Percentiles rank a stretch among this genome's conserved stretches.
Evolutionary conservation across 257 asterid genomes (phyloP).

Genomic region (Nicotiana undulata): DNA sequence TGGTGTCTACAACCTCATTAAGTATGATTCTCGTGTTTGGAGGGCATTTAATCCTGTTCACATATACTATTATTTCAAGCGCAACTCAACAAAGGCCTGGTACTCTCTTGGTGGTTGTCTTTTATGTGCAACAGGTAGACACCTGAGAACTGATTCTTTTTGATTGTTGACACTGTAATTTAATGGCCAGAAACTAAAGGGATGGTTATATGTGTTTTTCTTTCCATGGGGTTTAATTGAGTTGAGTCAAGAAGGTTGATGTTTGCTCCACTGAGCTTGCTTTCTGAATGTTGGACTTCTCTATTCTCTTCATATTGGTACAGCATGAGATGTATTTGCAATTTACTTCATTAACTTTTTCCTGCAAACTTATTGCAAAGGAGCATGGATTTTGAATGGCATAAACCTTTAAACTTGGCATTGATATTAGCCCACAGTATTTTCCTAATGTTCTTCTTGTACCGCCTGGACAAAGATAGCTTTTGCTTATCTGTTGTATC

Average conservation of each 20-base stretch:
- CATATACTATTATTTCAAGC: constrained; percentile 75
- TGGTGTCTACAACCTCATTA: constrained; percentile 87
- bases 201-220: neutral
- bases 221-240: neutral
- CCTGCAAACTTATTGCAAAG: neutral
- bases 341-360: neutral
- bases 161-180: neutral
- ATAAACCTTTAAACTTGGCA: neutral
- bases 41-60: constrained; percentile 88
- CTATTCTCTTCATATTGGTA: neutral
- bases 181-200: neutral
- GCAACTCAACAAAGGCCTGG: constrained; percentile 86
- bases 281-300: neutral
- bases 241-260: neutral
- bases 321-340: neutral
- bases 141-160: constrained; percentile 7
- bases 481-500: neutral
- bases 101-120: constrained; percentile 93
- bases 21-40: constrained; percentile 68
- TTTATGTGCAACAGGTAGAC: constrained; percentile 89
- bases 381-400: neutral
- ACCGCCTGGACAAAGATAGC: neutral
- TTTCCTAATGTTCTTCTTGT: neutral
- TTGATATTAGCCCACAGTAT: neutral
- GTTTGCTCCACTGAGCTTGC: neutral